Percentiles rank a stretch among this genome's conserved stretches.
These are phyloP conservation scores for Hsuehochloa calcarea DNA, from an alignment of 176 grass and related monocot species.

Conservation along the genomic window DNA sequence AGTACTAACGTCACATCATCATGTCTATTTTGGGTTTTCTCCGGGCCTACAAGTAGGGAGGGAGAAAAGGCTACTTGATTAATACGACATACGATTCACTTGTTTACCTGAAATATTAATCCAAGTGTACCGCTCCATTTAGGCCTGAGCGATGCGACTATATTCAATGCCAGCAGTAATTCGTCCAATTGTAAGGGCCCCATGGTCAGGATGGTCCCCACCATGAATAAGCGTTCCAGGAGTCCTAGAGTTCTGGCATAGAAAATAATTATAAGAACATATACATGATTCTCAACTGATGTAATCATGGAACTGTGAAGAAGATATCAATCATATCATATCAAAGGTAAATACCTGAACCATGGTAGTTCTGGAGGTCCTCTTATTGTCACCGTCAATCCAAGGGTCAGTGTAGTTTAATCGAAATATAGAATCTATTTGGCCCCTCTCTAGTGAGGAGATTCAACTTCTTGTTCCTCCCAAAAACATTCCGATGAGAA, in stretches of 20 bases:
- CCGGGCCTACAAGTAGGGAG: neutral
- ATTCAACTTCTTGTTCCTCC: conserved; percentile 92
- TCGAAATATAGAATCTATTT: conserved; percentile 90
- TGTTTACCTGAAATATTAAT: conserved; percentile 84
- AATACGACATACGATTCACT: neutral
- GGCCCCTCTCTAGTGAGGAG: conserved; percentile 87
- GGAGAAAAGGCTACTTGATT: neutral
- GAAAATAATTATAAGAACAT: conserved; percentile 31
- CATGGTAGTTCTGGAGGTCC: conserved; percentile 80
- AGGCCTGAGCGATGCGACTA: conserved; percentile 73
- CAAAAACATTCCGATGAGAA: conserved; percentile 92
- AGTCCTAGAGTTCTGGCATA: conserved; percentile 75
- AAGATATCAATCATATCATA: neutral
- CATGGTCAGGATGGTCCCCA: conserved; percentile 60
- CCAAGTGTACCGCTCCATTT: conserved; percentile 87
- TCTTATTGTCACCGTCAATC: conserved; percentile 95
- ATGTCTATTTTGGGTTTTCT: neutral
- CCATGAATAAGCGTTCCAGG: conserved; percentile 89
- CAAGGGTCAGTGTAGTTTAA: conserved; percentile 94
- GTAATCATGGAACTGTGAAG: conserved; percentile 13
- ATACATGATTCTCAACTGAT: neutral
- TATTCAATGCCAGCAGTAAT: conserved; percentile 86
- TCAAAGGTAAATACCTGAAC: conserved; percentile 64
- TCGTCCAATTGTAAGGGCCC: conserved; percentile 70
- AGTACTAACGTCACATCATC: neutral